Base-by-base conservation (phyloP, 768 basidiomycete species). In the Lentinula boryana region DNA sequence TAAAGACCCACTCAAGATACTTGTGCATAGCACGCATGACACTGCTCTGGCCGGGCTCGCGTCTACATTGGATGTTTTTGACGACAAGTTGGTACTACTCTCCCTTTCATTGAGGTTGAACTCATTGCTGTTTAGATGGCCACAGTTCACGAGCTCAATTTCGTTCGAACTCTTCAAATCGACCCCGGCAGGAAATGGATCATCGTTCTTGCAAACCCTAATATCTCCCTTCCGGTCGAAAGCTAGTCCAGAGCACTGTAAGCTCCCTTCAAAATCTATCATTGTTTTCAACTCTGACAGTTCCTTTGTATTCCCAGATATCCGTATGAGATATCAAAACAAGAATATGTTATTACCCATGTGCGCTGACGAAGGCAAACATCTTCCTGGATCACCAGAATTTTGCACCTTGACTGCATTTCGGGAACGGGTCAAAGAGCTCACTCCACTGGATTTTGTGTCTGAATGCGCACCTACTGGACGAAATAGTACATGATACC, bases 271-370 rank as follows among this genome's bases (percentile, higher is more conserved):
- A 4, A 40, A 18, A 36, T 41, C 56, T 35, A 41, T 49, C 18
- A 46, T 31, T 38, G n/a, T 13, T 59, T 27, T 16, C 21, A 6
- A 38, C 27, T 55, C 5, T 33, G 8, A 49, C 50, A 51, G 7
- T 51, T 35, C 2, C 50, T 32, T 33, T 5, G 33, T 44, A 13
- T 13, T 23, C 53, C 61, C 43, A 87, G 86, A 80, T 66, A 76
- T 92, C 50, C 83, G 90, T n/a, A 84, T 89, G 80, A 81, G 89
- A 27, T 89, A 91, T 67, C 86, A 89, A 72, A 89, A 89, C 73
- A 77, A 78, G 61, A 81, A 81, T 65, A 71, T 91, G 73, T 54
- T 74, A 2, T 74, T 91, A 5, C 89, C 90, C 0, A 61, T 84
- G 13, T 92, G 90, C 64, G 82, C 85, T 1, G 80, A 79, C 5